Conservation (phyloP, 257 asterid genomes). For the Lithospermum erythrorhizon region DNA sequence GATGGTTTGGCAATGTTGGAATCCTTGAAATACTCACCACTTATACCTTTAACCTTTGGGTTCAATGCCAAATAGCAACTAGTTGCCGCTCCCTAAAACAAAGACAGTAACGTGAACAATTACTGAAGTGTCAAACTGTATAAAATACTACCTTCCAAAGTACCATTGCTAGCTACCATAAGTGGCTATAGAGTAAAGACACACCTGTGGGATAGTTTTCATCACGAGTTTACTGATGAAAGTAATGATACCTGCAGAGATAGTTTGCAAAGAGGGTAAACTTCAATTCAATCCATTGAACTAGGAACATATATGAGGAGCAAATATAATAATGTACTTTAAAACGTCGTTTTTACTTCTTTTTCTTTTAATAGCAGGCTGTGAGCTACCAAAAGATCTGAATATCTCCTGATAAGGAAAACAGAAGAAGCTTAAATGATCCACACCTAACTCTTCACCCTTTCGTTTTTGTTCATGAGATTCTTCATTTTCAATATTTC, state of each 20-base stretch:
- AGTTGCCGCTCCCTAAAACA: constrained; percentile 47
- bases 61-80: constrained; percentile 66
- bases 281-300: not conserved
- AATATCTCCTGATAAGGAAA: no score
- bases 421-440: no score
- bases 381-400: no score
- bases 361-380: no score
- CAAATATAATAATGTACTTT: no score
- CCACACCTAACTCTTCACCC: no score
- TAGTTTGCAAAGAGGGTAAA: not conserved
- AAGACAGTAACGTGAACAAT: not conserved
- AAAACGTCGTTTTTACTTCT: no score
- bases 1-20: constrained; percentile 26
- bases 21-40: constrained; percentile 55
- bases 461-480: no score
- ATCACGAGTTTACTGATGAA: constrained; percentile 50
- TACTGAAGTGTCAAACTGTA: not conserved
- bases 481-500: no score
- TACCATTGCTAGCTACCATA: no score
- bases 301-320: no score
- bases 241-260: constrained; percentile 30
- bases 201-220: constrained; percentile 59
- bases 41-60: constrained; percentile 58
- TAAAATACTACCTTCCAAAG: not conserved
- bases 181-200: constrained; percentile 7